Evolutionary conservation across 2,329 filamentous ascomycete genomes (phyloP), one percentile per base, ranked within the genome.

Genomic region (Parastagonospora avenae): DNA sequence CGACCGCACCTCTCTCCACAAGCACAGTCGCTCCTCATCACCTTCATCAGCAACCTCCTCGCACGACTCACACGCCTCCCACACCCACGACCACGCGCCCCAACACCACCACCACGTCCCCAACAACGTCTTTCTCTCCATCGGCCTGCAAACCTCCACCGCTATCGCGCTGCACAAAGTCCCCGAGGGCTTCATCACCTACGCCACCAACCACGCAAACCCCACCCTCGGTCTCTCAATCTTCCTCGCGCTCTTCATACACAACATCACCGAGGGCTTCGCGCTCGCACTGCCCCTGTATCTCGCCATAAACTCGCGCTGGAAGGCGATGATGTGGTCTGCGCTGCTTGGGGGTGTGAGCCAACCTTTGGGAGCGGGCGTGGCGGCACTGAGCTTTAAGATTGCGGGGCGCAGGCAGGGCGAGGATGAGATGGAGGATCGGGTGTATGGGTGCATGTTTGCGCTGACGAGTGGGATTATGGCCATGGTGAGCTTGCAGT

Each of bases 241-340:
- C 47, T 99, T 99, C 76, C 84, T 97, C 73, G 93, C 94, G 0
- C 83, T 99, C 7, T 96, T 96, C 70, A 93, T 99, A 52, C 94
- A 99, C 81, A 99, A 97, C 76, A 96, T 99, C 66, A 92, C 91
- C 27, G 94, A 99, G 77, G 94, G 94, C 1, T 97, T 97, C 70
- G 91, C 92, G 55, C 89, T 99, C 82, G 91, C 92, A 0, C 78
- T 99, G 0, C 94, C 94, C 0, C 80, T 99, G 0, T 99, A 96
- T 74, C 89, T 99, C 66, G 94, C 94, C 1, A 84, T 97, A 29
- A 84, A 88, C 55, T 93, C 87, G 51, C 88, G 92, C 39, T 78
- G 85, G 68, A 88, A 87, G 63, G 93, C 94, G 14, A 94, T 97
- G 77, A 75, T 89, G 52, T 95, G 91, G 86, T 88, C 90, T 4